These are phyloP conservation scores for Aristolochia fimbriata DNA, from an alignment of 164 flowering plant species.

Conservation along the genomic window DNA sequence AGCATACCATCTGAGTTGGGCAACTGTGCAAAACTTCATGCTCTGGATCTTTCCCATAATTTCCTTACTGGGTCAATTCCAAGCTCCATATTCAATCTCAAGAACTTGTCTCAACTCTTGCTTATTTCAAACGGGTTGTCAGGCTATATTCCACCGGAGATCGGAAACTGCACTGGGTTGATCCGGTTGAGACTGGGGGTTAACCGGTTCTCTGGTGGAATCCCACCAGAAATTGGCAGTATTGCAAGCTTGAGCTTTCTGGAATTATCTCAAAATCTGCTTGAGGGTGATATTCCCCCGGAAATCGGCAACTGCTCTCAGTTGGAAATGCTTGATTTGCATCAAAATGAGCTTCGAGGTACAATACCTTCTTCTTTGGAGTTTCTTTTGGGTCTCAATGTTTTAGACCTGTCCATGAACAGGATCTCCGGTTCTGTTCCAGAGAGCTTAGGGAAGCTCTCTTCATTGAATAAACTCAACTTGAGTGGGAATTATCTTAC, in stretches of 20 bases:
- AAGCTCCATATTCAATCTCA: slow-evolving; percentile 29
- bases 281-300: slow-evolving; percentile 35
- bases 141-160: slow-evolving; percentile 41
- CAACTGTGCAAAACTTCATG: slow-evolving; percentile 37
- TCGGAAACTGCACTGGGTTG: slow-evolving; percentile 41
- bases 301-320: slow-evolving; percentile 42
- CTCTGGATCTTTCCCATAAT: slow-evolving; percentile 50
- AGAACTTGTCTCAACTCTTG: slow-evolving; percentile 38
- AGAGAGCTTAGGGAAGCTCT: slow-evolving; percentile 34
- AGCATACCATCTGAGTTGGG: slow-evolving; percentile 38
- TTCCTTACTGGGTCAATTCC: slow-evolving; percentile 46
- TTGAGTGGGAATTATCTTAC: slow-evolving; percentile 36
- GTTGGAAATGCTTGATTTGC: slow-evolving; percentile 51
- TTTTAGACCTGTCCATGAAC: slow-evolving; percentile 50
- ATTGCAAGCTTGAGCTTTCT: slow-evolving; percentile 36
- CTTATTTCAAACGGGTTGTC: slow-evolving; percentile 41
- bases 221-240: slow-evolving; percentile 41
- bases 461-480: slow-evolving; percentile 35
- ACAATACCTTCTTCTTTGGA: slow-evolving; percentile 31
- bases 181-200: slow-evolving; percentile 37
- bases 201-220: slow-evolving; percentile 36
- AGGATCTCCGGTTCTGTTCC: slow-evolving; percentile 35
- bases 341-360: slow-evolving; percentile 37
- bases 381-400: slow-evolving; percentile 28
- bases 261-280: slow-evolving; percentile 42